Percentiles rank a stretch among this genome's conserved stretches.
Evolutionary conservation across 495 filamentous ascomycete species (phyloP).

Genomic region (Monascus purpureus): DNA sequence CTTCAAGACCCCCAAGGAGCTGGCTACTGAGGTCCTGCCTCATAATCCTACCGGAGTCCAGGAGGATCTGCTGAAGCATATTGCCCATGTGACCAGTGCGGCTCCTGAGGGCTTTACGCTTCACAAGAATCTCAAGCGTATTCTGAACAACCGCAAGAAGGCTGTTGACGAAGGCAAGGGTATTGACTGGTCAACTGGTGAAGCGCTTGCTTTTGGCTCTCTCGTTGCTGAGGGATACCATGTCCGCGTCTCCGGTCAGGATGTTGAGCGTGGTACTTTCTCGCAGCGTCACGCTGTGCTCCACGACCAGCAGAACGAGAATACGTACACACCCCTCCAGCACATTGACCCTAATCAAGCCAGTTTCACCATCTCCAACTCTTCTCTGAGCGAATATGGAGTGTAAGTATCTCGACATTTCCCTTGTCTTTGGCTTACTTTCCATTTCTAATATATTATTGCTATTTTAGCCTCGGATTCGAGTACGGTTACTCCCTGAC

Average conservation of each 20-base stretch:
- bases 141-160: slow-evolving; percentile 80
- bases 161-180: slow-evolving; percentile 81
- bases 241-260: slow-evolving; percentile 92
- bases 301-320: slow-evolving; percentile 89
- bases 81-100: slow-evolving; percentile 60
- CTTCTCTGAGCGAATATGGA: slow-evolving; percentile 89
- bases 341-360: slow-evolving; percentile 79
- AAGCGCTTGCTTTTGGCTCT: slow-evolving; percentile 89
- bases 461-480: slow-evolving; percentile 60
- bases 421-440: slow-evolving; percentile 1
- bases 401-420: slow-evolving; percentile 33
- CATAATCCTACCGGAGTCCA: slow-evolving; percentile 80
- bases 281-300: slow-evolving; percentile 95
- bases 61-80: slow-evolving; percentile 53
- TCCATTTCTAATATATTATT: not conserved
- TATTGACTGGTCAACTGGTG: slow-evolving; percentile 95
- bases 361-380: slow-evolving; percentile 93
- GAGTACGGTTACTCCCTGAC: slow-evolving; percentile 97
- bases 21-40: slow-evolving; percentile 86
- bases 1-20: slow-evolving; percentile 97
- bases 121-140: slow-evolving; percentile 95
- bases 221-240: slow-evolving; percentile 88
- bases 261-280: slow-evolving; percentile 99
- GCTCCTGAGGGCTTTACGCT: slow-evolving; percentile 73
- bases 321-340: slow-evolving; percentile 85